Base-by-base conservation (phyloP, 768 basidiomycete genomes). In the Cyclocybe aegerita region DNA sequence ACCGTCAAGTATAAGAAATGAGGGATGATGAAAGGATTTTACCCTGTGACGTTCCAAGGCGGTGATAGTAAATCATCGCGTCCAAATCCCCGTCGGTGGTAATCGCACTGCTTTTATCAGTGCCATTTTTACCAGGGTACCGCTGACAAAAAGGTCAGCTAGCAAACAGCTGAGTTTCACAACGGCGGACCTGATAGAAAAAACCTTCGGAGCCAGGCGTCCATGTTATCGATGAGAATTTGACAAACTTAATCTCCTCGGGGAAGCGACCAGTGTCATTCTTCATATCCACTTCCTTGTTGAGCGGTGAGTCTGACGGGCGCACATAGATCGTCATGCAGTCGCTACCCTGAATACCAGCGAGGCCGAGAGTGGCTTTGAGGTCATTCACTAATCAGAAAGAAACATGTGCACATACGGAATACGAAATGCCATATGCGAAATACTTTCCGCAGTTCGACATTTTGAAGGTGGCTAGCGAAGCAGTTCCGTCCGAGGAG, bases 161-260 rank as follows among this genome's bases (percentile, higher is more conserved):
- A 31, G 11, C 8, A 5, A 33, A 32, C 7, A n/a, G 15, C 3
- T 14, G 17, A 10, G 14, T 45, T 39, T 9, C 40, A 29, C 16
- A 36, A 9, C 0, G 15, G 38, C 53, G 29, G 55, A 74, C 75
- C 74, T 91, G 90, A 64, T 93, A 93, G 69, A 93, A 90, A 67
- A 93, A 90, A 1, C 91, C 90, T 53, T 82, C 84, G 48, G 82
- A 85, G 66, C 92, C 88, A 48, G 82, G 80, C 4, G 83, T 83
- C 91, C 90, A 93, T 23, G 74, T 71, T 38, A 91, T 75, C 9
- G 72, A 66, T 0, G 85, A 86, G 67, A 90, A 91, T 64, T 93
- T 93, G 54, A 89, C 86, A 61, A 80, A 86, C 48, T 83, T 78
- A 46, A 92, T 67, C 52, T 83, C 84, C 39, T 93, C 90, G 3